Base-by-base conservation (phyloP, 148 eudicot genomes). In the Rhododendron vialii region DNA sequence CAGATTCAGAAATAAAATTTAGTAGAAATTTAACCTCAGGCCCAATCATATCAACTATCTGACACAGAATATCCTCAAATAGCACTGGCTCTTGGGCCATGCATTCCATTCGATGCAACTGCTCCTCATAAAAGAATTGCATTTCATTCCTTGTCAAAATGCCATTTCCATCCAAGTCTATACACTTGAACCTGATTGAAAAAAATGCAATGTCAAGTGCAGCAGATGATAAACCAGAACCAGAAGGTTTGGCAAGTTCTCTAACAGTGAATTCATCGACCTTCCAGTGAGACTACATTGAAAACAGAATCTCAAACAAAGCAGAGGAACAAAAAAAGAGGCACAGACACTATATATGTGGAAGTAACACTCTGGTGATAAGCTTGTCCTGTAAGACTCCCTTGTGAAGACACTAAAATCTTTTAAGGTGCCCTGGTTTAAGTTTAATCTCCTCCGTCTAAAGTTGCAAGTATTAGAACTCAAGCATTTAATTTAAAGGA, bases 61-160 rank as follows among this genome's bases (percentile, higher is more conserved):
- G 99, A 89, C 99, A 96, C 87, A 96, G 92, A 80, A 96, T 94
- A 87, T 96, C 99, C 92, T 96, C 99, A 91, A 96, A 96, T 43
- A 94, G 96, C 81, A 96, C 99, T 59, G 99, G 98, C 89, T 96
- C 99, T 87, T 96, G 99, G 85, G 96, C 98, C 96, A 96, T 96
- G 90, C 98, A 96, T 88, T 96, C 99, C 98, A 96, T 96, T 77
- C 99, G 92, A 88, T 95, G 99, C 91, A 96, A 91, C 91, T 97
- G 99, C 91, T 97, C 99, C 89, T 95, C 99, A 26, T 97, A 97
- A 84, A 94, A 97, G 88, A 95, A 96, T 88, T 95, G 99, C 96
- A 96, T 89, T 93, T 96, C 99, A 78, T 96, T 95, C 84, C 98
- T 91, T 22, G 99, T 93, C 81, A 96, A 82, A 80, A 95, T 65